Conservation (phyloP, 2,329 filamentous ascomycete genomes). For the Alternaria consortialis region DNA sequence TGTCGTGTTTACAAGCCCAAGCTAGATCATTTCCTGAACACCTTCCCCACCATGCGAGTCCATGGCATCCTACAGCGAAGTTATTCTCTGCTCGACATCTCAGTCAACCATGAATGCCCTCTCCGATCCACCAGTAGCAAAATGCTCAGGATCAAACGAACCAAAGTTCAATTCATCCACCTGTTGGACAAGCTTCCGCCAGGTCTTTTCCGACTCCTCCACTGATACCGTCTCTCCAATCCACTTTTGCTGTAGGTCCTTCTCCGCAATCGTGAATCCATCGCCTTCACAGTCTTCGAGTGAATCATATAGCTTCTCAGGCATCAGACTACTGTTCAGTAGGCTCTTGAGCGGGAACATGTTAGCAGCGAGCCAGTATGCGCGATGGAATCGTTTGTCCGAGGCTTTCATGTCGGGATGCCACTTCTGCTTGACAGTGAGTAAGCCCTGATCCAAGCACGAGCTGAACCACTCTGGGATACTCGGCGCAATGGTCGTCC, state of each 20-base stretch:
- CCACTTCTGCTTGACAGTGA: constrained; percentile 28
- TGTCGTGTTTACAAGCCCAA: not conserved
- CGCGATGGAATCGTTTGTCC: constrained; percentile 39
- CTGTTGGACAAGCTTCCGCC: constrained; percentile 9
- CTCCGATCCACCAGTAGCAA: constrained; percentile 11
- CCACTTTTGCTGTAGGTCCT: constrained; percentile 20
- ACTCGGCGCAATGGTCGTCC: constrained; percentile 31
- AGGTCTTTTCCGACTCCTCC: constrained; percentile 3
- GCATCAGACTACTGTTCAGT: constrained; percentile 17
- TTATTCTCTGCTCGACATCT: not conserved
- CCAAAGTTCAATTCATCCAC: not conserved
- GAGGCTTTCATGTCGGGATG: constrained; percentile 17
- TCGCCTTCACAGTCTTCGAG: constrained; percentile 8
- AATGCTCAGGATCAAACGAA: not conserved
- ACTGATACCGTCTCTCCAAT: not conserved
- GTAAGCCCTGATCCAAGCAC: not conserved
- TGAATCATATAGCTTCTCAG: constrained; percentile 14
- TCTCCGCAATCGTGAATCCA: constrained; percentile 9
- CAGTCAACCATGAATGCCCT: not conserved
- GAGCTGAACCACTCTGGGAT: constrained; percentile 9
- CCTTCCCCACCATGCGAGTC: not conserved
- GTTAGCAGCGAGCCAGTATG: constrained; percentile 42
- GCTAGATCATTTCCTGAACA: not conserved
- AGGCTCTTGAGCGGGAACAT: constrained; percentile 19
- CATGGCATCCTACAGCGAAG: not conserved